Percentiles rank a stretch among this genome's conserved stretches.
Evolutionary conservation across 2,329 filamentous ascomycete species (phyloP).

Genomic region (Cordyceps farinosa): DNA sequence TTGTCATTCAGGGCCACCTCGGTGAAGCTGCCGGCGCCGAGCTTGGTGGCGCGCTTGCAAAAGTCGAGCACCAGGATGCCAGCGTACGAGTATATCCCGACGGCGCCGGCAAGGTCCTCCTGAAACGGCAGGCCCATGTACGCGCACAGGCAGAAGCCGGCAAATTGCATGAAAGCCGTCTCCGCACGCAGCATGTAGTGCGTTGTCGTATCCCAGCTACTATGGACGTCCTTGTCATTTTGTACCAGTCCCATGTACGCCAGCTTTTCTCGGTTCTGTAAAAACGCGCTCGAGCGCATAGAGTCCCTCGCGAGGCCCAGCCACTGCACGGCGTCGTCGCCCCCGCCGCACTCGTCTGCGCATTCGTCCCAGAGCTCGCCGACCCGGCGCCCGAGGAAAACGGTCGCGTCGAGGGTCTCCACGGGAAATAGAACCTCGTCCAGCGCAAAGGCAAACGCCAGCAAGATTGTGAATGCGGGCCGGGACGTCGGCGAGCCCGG

Average conservation of each 20-base stretch:
- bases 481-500: not conserved
- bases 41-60: not conserved
- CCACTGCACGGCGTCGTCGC: not conserved
- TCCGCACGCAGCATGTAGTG: conserved; percentile 4
- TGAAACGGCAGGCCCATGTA: not conserved
- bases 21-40: conserved; percentile 3
- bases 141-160: not conserved
- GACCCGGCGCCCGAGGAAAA: not conserved
- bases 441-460: not conserved
- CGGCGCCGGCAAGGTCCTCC: not conserved
- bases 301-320: not conserved
- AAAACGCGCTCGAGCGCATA: not conserved
- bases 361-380: not conserved
- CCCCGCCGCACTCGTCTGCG: not conserved
- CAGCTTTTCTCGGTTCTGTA: conserved; percentile 2
- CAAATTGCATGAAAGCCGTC: not conserved
- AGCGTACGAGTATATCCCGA: not conserved
- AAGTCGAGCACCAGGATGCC: not conserved
- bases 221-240: not conserved
- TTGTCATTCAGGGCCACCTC: not conserved
- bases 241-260: not conserved
- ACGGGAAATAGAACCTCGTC: not conserved
- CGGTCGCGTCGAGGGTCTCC: not conserved
- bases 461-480: not conserved
- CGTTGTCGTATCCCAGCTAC: not conserved